phyloP scores from a whole-genome alignment of 805 yeast genomes.

The Limtongia smithiae region DNA sequence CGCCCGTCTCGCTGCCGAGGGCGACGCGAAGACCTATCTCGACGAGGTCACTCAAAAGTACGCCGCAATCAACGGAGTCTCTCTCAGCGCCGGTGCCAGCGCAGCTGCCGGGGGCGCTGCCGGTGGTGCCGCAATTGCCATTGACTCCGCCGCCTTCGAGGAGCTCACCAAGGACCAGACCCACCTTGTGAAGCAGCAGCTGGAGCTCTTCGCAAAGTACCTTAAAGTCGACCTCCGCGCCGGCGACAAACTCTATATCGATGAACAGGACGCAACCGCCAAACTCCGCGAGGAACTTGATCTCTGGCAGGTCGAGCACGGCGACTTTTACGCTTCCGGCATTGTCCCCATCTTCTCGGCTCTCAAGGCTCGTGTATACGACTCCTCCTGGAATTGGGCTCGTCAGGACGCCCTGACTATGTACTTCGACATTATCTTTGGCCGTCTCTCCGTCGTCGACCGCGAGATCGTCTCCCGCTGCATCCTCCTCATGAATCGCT shows the following conservation, averaged over 20 bases:
- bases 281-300: slow-evolving; percentile 87
- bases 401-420: slow-evolving; percentile 92
- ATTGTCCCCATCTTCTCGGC: slow-evolving; percentile 85
- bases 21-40: slow-evolving; percentile 85
- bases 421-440: slow-evolving; percentile 95
- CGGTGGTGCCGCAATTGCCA: slow-evolving; percentile 73
- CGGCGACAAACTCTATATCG: slow-evolving; percentile 80
- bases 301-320: slow-evolving; percentile 84
- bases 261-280: slow-evolving; percentile 79
- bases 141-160: slow-evolving; percentile 94
- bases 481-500: slow-evolving; percentile 95
- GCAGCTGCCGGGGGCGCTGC: slow-evolving; percentile 52
- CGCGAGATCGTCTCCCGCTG: slow-evolving; percentile 96
- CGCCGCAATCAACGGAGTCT: slow-evolving; percentile 77
- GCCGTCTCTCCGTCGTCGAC: slow-evolving; percentile 83
- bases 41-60: slow-evolving; percentile 80
- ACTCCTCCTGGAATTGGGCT: slow-evolving; percentile 99
- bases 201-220: slow-evolving; percentile 92
- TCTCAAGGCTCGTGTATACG: slow-evolving; percentile 91
- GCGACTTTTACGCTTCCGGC: slow-evolving; percentile 91
- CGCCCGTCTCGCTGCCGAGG: slow-evolving; percentile 77
- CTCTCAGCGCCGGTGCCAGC: slow-evolving; percentile 64
- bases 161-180: slow-evolving; percentile 69
- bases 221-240: slow-evolving; percentile 85
- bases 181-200: slow-evolving; percentile 68